These are phyloP conservation scores for Chlorociboria aeruginascens DNA, from an alignment of 495 filamentous ascomycete genomes.

Conservation along the genomic window DNA sequence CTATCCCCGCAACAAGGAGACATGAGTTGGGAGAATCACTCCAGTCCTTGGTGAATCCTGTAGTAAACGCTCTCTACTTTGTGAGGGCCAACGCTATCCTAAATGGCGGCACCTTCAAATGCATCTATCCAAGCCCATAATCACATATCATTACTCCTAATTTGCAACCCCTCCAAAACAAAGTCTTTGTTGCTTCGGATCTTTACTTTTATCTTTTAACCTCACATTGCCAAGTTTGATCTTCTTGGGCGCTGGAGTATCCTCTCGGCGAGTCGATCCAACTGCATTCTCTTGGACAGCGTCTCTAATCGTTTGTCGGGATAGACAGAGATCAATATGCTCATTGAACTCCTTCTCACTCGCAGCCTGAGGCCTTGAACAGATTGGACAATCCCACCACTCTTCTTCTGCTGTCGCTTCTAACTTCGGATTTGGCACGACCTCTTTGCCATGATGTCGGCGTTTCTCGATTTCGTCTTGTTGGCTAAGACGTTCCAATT, in stretches of 20 bases:
- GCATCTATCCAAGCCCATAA: no score
- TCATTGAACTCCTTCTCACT: conserved; percentile 77
- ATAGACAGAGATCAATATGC: conserved; percentile 91
- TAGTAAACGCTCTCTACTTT: no score
- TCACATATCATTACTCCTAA: neutral
- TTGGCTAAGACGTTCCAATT: conserved; percentile 48
- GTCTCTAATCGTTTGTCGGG: conserved; percentile 72
- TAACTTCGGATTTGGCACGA: conserved; percentile 34
- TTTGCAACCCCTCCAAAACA: conserved; percentile 13
- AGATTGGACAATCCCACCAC: conserved; percentile 84
- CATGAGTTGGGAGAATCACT: no score
- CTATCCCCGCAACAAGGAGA: no score
- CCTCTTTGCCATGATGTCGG: conserved; percentile 35
- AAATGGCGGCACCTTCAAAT: no score
- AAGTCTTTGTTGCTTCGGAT: conserved; percentile 16
- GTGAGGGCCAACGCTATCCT: no score
- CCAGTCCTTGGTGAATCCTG: no score
- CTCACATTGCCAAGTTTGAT: conserved; percentile 7
- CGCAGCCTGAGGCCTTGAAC: conserved; percentile 55
- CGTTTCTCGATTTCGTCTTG: conserved; percentile 43
- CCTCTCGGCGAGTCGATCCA: neutral
- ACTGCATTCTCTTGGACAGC: conserved; percentile 43
- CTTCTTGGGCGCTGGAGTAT: conserved; percentile 10
- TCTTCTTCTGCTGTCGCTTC: conserved; percentile 24
- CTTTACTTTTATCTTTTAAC: neutral